Conservation (phyloP, 2,329 filamentous ascomycete genomes). For the Fusarium abutilonis region DNA sequence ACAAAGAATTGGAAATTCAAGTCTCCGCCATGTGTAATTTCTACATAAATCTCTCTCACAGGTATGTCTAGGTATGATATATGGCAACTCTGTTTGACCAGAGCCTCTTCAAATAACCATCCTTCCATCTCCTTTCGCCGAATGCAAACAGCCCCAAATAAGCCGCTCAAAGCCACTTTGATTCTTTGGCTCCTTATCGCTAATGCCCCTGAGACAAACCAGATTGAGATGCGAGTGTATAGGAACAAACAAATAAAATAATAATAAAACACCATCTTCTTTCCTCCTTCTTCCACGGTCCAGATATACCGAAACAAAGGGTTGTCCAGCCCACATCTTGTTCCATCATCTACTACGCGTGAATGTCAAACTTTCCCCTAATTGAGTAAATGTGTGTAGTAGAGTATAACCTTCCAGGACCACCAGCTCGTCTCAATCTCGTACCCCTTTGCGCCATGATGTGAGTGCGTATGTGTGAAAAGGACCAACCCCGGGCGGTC, state of each 20-base stretch:
- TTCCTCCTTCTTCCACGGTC: slow-evolving; percentile 25
- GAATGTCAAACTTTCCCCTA: slow-evolving; percentile 40
- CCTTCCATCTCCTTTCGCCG: slow-evolving; percentile 8
- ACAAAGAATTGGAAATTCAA: slow-evolving; percentile 3
- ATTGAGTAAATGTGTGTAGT: slow-evolving; percentile 40
- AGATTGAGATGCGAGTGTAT: slow-evolving; percentile 44
- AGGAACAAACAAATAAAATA: slow-evolving; percentile 41
- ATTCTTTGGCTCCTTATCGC: slow-evolving; percentile 37
- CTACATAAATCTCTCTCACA: slow-evolving; percentile 21
- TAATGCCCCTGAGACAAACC: slow-evolving; percentile 42
- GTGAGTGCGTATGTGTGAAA: slow-evolving; percentile 28
- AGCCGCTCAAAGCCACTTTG: slow-evolving; percentile 18
- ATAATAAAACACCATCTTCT: slow-evolving; percentile 22
- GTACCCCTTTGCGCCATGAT: slow-evolving; percentile 43
- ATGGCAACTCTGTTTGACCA: slow-evolving; percentile 10
- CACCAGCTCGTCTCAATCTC: slow-evolving; percentile 42
- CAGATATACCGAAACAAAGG: slow-evolving; percentile 23
- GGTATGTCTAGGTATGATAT: slow-evolving; percentile 15
- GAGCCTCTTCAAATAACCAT: slow-evolving; percentile 7
- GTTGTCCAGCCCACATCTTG: slow-evolving; percentile 36
- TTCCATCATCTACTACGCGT: slow-evolving; percentile 24
- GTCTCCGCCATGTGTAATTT: slow-evolving; percentile 1
- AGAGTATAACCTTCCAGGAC: slow-evolving; percentile 42
- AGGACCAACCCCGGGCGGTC: slow-evolving; percentile 32
- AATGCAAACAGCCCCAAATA: slow-evolving; percentile 26